These are phyloP conservation scores for Lanmaoa pseudosensibilis DNA, from an alignment of 768 basidiomycete species.

Conservation along the genomic window DNA sequence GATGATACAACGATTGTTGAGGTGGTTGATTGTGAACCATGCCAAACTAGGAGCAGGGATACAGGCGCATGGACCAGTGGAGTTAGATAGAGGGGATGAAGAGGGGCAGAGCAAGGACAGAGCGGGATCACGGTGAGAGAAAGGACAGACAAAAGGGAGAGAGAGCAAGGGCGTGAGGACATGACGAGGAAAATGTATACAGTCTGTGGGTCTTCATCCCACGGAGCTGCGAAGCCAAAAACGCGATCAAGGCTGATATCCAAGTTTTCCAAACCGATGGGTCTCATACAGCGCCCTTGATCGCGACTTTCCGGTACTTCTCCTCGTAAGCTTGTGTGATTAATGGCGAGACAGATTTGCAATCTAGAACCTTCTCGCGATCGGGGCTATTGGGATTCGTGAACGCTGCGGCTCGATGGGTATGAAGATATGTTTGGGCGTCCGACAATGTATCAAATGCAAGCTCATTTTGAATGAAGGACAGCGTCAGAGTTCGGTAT, in stretches of 20 bases:
- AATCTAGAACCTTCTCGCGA: slow-evolving; percentile 66
- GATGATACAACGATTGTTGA: slow-evolving; percentile 5
- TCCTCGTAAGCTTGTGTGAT: slow-evolving; percentile 70
- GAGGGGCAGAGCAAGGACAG: slow-evolving; percentile 12
- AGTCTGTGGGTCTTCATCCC: slow-evolving; percentile 15
- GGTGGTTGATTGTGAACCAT: slow-evolving; percentile 1
- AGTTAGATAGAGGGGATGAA: slow-evolving; percentile 11
- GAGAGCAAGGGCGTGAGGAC: slow-evolving; percentile 9
- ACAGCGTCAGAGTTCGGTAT: slow-evolving; percentile 75
- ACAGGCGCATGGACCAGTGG: slow-evolving; percentile 2
- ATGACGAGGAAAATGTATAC: slow-evolving; percentile 13
- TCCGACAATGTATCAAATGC: slow-evolving; percentile 72
- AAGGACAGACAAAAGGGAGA: slow-evolving; percentile 14
- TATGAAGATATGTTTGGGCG: slow-evolving; percentile 65
- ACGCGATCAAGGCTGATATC: slow-evolving; percentile 2
- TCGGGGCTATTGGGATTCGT: slow-evolving; percentile 63
- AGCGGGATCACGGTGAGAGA: slow-evolving; percentile 6
- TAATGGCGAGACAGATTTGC: slow-evolving; percentile 56
- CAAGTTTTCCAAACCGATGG: slow-evolving; percentile 1
- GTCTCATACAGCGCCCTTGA: slow-evolving; percentile 85
- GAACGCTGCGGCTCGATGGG: slow-evolving; percentile 69
- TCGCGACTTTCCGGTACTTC: slow-evolving; percentile 83
- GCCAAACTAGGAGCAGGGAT: slow-evolving; percentile 4
- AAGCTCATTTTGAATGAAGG: slow-evolving; percentile 78
- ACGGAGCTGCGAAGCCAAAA: slow-evolving; percentile 7